A percentile compares a stretch with the other conserved stretches of the same genome.
Conservation (phyloP, 192 early-diverging fungal species). For the Podila minutissima region DNA sequence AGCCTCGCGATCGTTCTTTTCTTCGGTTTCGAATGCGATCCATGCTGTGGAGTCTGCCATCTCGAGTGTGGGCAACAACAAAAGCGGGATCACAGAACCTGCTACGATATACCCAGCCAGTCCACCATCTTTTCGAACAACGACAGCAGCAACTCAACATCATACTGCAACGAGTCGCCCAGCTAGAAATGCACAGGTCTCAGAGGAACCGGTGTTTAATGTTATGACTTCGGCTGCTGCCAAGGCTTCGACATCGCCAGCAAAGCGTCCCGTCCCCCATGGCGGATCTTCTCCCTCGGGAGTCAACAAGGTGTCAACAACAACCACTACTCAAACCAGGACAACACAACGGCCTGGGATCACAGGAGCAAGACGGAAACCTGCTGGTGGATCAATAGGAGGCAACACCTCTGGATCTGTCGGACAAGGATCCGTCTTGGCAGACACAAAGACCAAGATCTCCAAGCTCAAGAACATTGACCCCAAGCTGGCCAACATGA, state of each 20-base stretch:
- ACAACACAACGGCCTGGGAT: conserved; percentile 26
- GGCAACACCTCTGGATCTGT: background rate
- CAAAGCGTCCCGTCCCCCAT: conserved; percentile 12
- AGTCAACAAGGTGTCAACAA: background rate
- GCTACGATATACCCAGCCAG: background rate
- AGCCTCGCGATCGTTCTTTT: conserved; percentile 18
- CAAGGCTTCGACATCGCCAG: background rate
- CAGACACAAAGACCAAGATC: conserved; percentile 47
- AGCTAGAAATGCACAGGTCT: background rate
- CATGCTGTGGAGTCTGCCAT: conserved; percentile 42
- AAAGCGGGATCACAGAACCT: background rate
- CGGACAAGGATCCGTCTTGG: conserved; percentile 11
- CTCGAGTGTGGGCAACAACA: conserved; percentile 6
- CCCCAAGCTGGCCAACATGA: conserved; percentile 53
- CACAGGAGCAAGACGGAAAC: conserved; percentile 33
- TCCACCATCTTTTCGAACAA: background rate
- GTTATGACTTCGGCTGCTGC: conserved; percentile 18
- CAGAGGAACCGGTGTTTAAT: conserved; percentile 30
- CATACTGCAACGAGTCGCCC: background rate
- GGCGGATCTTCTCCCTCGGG: conserved; percentile 3
- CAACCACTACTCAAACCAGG: background rate
- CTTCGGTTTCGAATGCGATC: conserved; percentile 26
- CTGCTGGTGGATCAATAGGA: conserved; percentile 6
- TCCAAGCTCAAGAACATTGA: conserved; percentile 52
- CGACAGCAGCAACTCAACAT: background rate